phyloP scores from a whole-genome alignment of 345 rosid genomes.

The Hibiscus syriacus region DNA sequence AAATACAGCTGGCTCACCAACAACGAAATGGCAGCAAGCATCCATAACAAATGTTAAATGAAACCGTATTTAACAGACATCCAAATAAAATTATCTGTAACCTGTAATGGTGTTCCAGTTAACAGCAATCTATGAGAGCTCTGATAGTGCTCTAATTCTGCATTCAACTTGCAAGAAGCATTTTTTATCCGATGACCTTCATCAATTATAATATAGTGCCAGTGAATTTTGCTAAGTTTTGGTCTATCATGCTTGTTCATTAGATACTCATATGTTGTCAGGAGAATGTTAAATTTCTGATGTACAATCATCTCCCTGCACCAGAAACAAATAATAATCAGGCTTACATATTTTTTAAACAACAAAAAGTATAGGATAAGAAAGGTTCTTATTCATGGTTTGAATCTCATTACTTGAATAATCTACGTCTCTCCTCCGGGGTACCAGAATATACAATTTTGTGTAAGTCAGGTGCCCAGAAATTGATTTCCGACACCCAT shows the following conservation, averaged over 20 bases:
- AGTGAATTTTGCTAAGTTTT: too few species aligned
- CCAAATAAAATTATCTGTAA: slow-evolving; percentile 14
- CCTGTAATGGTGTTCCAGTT: slow-evolving; percentile 95
- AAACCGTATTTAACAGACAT: neutral
- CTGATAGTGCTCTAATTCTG: slow-evolving; percentile 86
- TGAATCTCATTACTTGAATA: slow-evolving; percentile 60
- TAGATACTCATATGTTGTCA: slow-evolving; percentile 89
- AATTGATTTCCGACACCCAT: slow-evolving; percentile 75
- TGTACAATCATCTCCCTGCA: slow-evolving; percentile 86
- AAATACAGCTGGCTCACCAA: neutral
- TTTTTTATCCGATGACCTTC: too few species aligned
- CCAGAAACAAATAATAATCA: slow-evolving; percentile 14
- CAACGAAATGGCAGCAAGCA: neutral
- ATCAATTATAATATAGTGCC: too few species aligned
- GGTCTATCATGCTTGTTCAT: slow-evolving; percentile 99
- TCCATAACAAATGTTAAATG: neutral
- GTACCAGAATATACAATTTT: slow-evolving; percentile 79
- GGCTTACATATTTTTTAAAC: slow-evolving; percentile 7
- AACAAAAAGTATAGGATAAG: slow-evolving; percentile 10
- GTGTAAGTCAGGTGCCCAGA: slow-evolving; percentile 76
- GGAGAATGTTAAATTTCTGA: slow-evolving; percentile 77
- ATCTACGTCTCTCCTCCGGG: slow-evolving; percentile 81
- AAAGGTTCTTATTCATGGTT: slow-evolving; percentile 5
- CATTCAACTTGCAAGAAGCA: too few species aligned
- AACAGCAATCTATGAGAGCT: slow-evolving; percentile 78